Percentiles rank a stretch among this genome's conserved stretches.
phyloP scores from a whole-genome alignment of 768 basidiomycete genomes.

The Ramaria sp. region DNA sequence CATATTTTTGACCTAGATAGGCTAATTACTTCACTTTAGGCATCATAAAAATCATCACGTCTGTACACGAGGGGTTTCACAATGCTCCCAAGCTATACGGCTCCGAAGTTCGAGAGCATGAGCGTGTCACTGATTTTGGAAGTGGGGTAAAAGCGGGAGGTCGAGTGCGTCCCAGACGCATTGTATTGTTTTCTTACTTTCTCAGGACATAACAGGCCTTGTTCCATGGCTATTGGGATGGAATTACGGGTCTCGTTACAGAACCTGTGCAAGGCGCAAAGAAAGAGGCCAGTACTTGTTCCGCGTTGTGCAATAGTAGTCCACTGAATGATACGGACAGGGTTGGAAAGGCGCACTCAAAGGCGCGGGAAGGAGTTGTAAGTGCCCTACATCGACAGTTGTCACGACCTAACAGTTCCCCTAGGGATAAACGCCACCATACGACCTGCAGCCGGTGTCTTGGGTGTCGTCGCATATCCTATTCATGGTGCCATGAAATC shows the following conservation, averaged over 20 bases:
- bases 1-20: not conserved
- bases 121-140: constrained; percentile 31
- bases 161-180: constrained; percentile 22
- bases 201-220: constrained; percentile 13
- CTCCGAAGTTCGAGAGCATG: constrained; percentile 28
- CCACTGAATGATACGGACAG: constrained; percentile 9
- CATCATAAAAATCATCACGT: constrained; percentile 30
- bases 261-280: constrained; percentile 28
- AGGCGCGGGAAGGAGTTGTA: constrained; percentile 25
- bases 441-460: constrained; percentile 20
- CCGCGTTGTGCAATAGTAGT: too few species aligned
- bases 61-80: constrained; percentile 36
- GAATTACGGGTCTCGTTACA: constrained; percentile 27
- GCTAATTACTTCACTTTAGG: constrained; percentile 19
- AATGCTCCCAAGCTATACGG: constrained; percentile 33
- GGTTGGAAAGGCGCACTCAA: constrained; percentile 26
- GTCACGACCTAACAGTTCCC: not conserved
- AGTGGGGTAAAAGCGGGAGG: constrained; percentile 38
- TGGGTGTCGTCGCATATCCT: constrained; percentile 24
- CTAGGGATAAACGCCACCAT: constrained; percentile 23
- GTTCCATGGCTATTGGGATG: constrained; percentile 28
- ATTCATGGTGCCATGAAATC: constrained; percentile 29
- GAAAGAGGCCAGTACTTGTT: constrained; percentile 21
- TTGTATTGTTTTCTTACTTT: not conserved
- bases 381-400: not conserved